phyloP scores from a whole-genome alignment of 1,284 basidiomycete genomes.

The Acaromyces ingoldii region DNA sequence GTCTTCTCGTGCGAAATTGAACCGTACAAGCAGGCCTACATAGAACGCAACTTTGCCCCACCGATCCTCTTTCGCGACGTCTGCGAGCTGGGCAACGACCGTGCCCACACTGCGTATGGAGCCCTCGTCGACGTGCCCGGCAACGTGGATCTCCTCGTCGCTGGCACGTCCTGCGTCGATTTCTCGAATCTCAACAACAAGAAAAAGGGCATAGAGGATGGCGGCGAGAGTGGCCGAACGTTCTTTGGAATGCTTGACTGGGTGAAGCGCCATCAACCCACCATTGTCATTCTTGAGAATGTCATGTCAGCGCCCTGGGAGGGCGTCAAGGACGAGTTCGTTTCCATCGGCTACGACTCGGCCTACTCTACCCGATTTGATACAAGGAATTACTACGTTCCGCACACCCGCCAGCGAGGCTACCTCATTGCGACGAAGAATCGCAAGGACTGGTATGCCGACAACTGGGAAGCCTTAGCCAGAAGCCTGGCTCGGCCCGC shows the following conservation, averaged over 20 bases:
- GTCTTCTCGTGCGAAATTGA: conserved; percentile 97
- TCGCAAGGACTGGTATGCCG: conserved; percentile 34
- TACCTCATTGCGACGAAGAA: conserved; percentile 33
- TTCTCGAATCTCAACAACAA: conserved; percentile 91
- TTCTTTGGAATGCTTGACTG: conserved; percentile 74
- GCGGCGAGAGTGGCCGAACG: conserved; percentile 44
- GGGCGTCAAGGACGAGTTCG: conserved; percentile 70
- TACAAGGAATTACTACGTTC: conserved; percentile 89
- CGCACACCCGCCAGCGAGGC: conserved; percentile 63
- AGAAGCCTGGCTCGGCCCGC: conserved; percentile 71
- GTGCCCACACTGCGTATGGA: conserved; percentile 77
- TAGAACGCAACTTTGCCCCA: conserved; percentile 85
- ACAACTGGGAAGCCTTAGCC: conserved; percentile 68
- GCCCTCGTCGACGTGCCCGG: conserved; percentile 78
- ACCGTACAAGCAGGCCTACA: conserved; percentile 96
- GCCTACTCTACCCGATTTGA: conserved; percentile 62
- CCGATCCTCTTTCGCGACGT: conserved; percentile 90
- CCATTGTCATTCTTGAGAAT: conserved; percentile 87
- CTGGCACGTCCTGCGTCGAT: conserved; percentile 88
- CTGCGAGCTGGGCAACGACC: conserved; percentile 66
- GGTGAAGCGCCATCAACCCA: conserved; percentile 79
- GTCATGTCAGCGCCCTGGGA: conserved; percentile 87
- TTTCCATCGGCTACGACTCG: conserved; percentile 69
- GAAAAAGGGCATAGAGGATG: conserved; percentile 62
- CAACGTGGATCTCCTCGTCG: conserved; percentile 76